phyloP scores from a whole-genome alignment of 805 yeast species.

The Yamadazyma akitaensis region DNA sequence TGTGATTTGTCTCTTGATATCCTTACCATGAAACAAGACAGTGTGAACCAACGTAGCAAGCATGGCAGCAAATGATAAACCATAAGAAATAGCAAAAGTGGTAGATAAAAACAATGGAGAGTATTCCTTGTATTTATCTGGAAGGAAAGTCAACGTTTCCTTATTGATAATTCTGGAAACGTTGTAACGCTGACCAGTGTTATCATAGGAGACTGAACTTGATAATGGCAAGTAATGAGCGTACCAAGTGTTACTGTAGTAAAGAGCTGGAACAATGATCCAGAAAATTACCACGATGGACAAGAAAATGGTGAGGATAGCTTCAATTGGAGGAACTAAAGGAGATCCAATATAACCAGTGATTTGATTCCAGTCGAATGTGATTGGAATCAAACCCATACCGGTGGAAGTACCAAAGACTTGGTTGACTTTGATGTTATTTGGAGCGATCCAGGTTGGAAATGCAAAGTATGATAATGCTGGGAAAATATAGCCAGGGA shows the following conservation, averaged over 20 bases:
- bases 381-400: conserved; percentile 58
- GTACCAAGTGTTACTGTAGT: conserved; percentile 56
- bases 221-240: conserved; percentile 57
- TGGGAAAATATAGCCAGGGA: conserved; percentile 58
- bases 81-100: conserved; percentile 58
- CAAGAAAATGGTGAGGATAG: conserved; percentile 18
- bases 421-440: conserved; percentile 58
- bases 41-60: conserved; percentile 60
- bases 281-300: conserved; percentile 44
- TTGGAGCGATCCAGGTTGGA: conserved; percentile 65
- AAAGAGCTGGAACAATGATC: conserved; percentile 53
- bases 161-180: conserved; percentile 46
- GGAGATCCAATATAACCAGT: conserved; percentile 59
- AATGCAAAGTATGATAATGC: conserved; percentile 61
- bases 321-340: conserved; percentile 56
- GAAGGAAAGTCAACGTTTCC: conserved; percentile 36
- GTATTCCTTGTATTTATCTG: conserved; percentile 49
- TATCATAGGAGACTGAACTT: conserved; percentile 46
- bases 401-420: conserved; percentile 63
- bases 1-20: conserved; percentile 36
- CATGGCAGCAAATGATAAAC: conserved; percentile 56
- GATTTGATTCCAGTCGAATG: conserved; percentile 42
- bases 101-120: conserved; percentile 63
- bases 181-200: conserved; percentile 47
- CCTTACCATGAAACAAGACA: conserved; percentile 53